A percentile compares a stretch with the other conserved stretches of the same genome.
These are phyloP conservation scores for Ustilago hordei DNA, from an alignment of 1,284 basidiomycete species.

Conservation along the genomic window DNA sequence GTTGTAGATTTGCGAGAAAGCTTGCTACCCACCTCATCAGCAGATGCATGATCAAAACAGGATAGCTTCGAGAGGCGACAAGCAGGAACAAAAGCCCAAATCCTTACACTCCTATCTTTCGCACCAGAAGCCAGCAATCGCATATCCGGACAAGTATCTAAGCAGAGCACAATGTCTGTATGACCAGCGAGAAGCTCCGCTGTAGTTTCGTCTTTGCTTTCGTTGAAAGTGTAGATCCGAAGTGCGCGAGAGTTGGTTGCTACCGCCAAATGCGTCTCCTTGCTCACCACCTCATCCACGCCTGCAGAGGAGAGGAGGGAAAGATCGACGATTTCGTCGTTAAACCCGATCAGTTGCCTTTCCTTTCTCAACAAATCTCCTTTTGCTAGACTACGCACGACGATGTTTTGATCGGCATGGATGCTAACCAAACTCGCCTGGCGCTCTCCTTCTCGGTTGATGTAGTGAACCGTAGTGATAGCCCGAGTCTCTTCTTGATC, in stretches of 20 bases:
- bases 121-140: slow-evolving; percentile 86
- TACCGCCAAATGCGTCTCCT: slow-evolving; percentile 83
- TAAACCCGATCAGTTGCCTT: slow-evolving; percentile 89
- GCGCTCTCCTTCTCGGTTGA: slow-evolving; percentile 2
- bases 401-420: slow-evolving; percentile 96
- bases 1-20: slow-evolving; percentile 6
- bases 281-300: background rate
- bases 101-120: slow-evolving; percentile 87
- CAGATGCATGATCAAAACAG: no score
- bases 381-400: slow-evolving; percentile 74
- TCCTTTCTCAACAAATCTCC: slow-evolving; percentile 74
- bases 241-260: slow-evolving; percentile 96
- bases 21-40: slow-evolving; percentile 19
- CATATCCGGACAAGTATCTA: slow-evolving; percentile 79
- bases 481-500: slow-evolving; percentile 60
- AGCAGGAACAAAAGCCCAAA: slow-evolving; percentile 76
- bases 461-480: slow-evolving; percentile 57
- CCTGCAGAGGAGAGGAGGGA: slow-evolving; percentile 42
- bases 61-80: slow-evolving; percentile 6
- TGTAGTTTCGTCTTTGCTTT: slow-evolving; percentile 42
- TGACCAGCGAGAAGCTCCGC: slow-evolving; percentile 73
- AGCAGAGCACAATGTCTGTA: slow-evolving; percentile 87
- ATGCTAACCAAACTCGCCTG: slow-evolving; percentile 75
- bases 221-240: slow-evolving; percentile 79
- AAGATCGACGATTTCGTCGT: slow-evolving; percentile 97